These are phyloP conservation scores for Solanum pinnatisectum DNA, from an alignment of 257 asterid genomes.

Conservation along the genomic window DNA sequence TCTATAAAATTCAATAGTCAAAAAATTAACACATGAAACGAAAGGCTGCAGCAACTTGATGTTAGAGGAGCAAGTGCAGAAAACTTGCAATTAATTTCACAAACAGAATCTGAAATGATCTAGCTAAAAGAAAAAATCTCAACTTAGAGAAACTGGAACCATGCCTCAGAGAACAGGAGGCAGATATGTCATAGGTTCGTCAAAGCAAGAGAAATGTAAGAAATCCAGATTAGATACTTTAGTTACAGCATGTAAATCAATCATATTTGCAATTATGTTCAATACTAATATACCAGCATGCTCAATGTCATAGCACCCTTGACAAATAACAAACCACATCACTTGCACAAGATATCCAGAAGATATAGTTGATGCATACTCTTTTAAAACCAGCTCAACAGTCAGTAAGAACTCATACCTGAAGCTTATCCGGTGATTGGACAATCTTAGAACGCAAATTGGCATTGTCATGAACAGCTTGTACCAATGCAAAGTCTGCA, in stretches of 20 bases:
- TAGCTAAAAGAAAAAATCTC: neutral
- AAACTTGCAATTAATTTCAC: neutral
- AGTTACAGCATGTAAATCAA: neutral
- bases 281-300: neutral
- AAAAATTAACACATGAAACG: neutral
- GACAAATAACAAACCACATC: neutral
- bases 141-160: neutral
- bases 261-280: neutral
- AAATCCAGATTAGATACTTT: neutral
- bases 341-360: neutral
- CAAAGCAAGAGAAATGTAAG: neutral
- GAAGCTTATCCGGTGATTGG: conserved; percentile 97
- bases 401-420: conserved; percentile 33
- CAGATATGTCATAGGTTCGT: neutral
- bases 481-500: conserved; percentile 72
- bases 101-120: neutral
- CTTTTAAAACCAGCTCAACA: neutral
- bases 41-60: neutral
- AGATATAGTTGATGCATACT: neutral
- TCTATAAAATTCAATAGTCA: conserved; percentile 25
- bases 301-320: neutral
- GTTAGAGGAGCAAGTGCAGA: neutral
- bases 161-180: neutral
- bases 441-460: conserved; percentile 77
- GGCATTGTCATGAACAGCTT: conserved; percentile 79